Percentiles rank a stretch among this genome's conserved stretches.
Evolutionary conservation across 2,329 filamentous ascomycete species (phyloP).

Genomic region (Aspergillus tamarii): DNA sequence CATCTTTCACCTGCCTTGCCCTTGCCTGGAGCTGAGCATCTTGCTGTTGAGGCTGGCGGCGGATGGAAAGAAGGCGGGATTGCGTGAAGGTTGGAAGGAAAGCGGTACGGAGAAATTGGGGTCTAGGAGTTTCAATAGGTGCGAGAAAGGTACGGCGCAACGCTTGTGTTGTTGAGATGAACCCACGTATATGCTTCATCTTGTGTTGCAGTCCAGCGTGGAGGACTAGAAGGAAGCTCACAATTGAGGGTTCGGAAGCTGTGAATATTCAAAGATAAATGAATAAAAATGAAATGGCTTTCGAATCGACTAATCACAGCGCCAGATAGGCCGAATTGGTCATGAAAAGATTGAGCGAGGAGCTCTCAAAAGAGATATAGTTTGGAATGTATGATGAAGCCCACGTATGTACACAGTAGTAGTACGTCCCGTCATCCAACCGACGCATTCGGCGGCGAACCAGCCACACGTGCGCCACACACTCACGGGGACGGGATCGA

Average conservation of each 20-base stretch:
- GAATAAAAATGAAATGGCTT: neutral
- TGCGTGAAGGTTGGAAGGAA: constrained; percentile 16
- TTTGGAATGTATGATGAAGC: neutral
- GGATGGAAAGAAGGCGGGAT: constrained; percentile 22
- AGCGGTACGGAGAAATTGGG: constrained; percentile 17
- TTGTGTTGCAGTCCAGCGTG: constrained; percentile 5
- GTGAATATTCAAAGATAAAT: neutral
- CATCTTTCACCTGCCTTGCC: constrained; percentile 32
- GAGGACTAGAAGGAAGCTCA: neutral
- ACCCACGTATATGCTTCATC: constrained; percentile 39
- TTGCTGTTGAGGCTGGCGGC: neutral
- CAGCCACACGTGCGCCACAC: constrained; percentile 24
- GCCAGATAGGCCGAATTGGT: neutral
- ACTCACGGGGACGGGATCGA: constrained; percentile 15
- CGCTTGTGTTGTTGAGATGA: constrained; percentile 36
- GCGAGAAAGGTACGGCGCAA: constrained; percentile 35
- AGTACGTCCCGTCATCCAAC: neutral
- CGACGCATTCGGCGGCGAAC: constrained; percentile 16
- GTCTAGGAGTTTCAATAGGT: constrained; percentile 22
- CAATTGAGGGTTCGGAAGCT: neutral
- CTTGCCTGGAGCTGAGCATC: constrained; percentile 11
- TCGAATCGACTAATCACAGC: neutral
- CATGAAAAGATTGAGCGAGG: neutral
- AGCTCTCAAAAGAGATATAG: neutral
- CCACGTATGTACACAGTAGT: neutral